Conservation (phyloP, 148 eudicot species). For the Selenicereus undatus region DNA sequence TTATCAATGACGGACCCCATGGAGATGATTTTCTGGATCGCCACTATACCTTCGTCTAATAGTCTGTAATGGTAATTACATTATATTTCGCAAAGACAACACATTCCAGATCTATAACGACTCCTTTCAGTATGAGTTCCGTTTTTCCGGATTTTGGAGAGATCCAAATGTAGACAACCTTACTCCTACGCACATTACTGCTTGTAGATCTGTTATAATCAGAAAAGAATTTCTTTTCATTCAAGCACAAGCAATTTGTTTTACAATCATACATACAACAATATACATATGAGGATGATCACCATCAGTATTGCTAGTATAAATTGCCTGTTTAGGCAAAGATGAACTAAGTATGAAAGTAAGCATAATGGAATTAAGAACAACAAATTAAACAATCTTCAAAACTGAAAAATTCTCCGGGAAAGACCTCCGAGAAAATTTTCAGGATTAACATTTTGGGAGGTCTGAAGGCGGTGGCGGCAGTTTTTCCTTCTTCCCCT, state of each 20-base stretch:
- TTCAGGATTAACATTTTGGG: constrained; percentile 18
- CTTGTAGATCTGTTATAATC: no score
- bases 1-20: no score
- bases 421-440: not conserved
- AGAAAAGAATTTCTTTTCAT: not conserved
- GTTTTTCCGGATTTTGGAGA: no score
- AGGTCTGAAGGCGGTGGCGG: constrained; percentile 30
- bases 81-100: no score
- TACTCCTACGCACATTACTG: no score
- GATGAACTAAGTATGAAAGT: not conserved
- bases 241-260: not conserved
- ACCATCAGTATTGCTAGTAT: not conserved
- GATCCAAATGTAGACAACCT: no score
- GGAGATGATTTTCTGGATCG: no score
- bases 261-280: not conserved
- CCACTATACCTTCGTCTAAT: no score
- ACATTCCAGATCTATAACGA: no score
- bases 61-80: no score
- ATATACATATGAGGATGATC: not conserved
- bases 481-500: constrained; percentile 21
- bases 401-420: not conserved
- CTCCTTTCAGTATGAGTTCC: no score
- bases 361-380: not conserved
- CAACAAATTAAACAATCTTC: not conserved
- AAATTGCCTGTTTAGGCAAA: not conserved